Percentiles rank a stretch among this genome's conserved stretches.
phyloP scores from a whole-genome alignment of 108 stramenopile species.

The Fistulifera pelliculosa region DNA sequence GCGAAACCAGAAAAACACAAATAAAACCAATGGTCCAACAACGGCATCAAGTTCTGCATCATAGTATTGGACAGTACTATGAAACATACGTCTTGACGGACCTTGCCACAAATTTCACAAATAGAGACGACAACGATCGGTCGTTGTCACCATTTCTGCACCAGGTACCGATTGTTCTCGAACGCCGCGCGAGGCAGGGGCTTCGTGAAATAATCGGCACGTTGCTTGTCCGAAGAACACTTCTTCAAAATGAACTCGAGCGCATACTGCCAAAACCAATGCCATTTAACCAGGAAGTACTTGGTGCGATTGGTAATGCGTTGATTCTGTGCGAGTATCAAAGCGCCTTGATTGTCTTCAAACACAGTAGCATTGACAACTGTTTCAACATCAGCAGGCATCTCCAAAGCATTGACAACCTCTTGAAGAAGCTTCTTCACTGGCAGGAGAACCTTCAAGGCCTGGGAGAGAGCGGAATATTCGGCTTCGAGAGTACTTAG shows the following conservation, averaged over 20 bases:
- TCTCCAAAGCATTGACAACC: not conserved
- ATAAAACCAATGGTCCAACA: too few species aligned
- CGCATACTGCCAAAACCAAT: constrained; percentile 16
- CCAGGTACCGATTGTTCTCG: not conserved
- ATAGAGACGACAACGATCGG: not conserved
- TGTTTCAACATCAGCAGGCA: not conserved
- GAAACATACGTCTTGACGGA: too few species aligned
- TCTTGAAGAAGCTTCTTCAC: constrained; percentile 9
- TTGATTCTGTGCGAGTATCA: constrained; percentile 12
- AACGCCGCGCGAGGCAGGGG: constrained; percentile 3
- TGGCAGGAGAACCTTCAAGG: constrained; percentile 21
- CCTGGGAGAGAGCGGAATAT: constrained; percentile 21
- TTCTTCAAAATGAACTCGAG: not conserved
- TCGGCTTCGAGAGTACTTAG: constrained; percentile 33
- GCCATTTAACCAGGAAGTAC: constrained; percentile 18
- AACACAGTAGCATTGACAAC: not conserved
- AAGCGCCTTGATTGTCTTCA: constrained; percentile 24
- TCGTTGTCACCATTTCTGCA: not conserved
- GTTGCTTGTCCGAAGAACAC: not conserved
- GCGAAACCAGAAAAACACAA: too few species aligned
- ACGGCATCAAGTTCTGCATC: too few species aligned
- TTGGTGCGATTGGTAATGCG: constrained; percentile 17
- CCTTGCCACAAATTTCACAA: too few species aligned
- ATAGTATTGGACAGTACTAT: too few species aligned
- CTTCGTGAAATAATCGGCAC: constrained; percentile 23